Percentiles rank a stretch among this genome's conserved stretches.
Evolutionary conservation across 1,284 basidiomycete species (phyloP).

Genomic region (Rhodotorula mucilaginosa): DNA sequence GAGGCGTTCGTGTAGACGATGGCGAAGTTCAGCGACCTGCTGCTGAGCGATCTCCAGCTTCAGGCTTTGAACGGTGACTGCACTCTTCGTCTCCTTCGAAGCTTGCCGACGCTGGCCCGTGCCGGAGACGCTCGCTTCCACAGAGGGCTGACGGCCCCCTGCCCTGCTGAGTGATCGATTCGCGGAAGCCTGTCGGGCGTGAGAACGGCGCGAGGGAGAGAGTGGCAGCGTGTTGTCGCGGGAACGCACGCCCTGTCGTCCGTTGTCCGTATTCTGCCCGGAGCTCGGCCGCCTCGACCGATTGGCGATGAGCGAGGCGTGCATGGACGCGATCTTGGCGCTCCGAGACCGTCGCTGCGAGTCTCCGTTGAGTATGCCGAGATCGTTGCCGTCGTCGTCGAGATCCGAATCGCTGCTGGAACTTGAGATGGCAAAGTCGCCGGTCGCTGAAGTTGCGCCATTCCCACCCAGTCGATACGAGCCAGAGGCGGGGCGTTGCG

Average conservation of each 20-base stretch:
- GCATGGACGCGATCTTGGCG: slow-evolving; percentile 19
- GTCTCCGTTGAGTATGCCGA: slow-evolving; percentile 6
- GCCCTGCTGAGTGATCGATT: neutral
- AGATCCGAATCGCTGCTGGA: slow-evolving; percentile 22
- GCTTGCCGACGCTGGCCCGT: neutral
- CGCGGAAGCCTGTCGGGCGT: no score
- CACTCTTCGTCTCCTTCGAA: neutral
- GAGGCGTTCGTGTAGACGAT: slow-evolving; percentile 23
- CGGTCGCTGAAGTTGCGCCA: neutral
- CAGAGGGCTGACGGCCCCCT: neutral
- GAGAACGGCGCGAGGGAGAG: neutral
- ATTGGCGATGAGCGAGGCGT: slow-evolving; percentile 19
- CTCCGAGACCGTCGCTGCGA: slow-evolving; percentile 16
- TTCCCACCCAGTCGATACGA: no score
- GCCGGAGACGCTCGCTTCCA: neutral
- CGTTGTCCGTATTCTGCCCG: slow-evolving; percentile 5
- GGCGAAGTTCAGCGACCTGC: slow-evolving; percentile 9
- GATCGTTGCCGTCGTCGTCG: slow-evolving; percentile 7
- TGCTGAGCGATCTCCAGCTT: neutral
- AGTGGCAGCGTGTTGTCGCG: slow-evolving; percentile 10
- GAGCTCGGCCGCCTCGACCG: slow-evolving; percentile 27
- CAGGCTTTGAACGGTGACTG: slow-evolving; percentile 6
- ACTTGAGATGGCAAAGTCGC: slow-evolving; percentile 11
- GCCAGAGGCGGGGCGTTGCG: neutral
- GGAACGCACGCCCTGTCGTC: slow-evolving; percentile 5